A percentile compares a stretch with the other conserved stretches of the same genome.
Evolutionary conservation across 495 filamentous ascomycete species (phyloP).

Genomic region (Aspergillus haitiensis): DNA sequence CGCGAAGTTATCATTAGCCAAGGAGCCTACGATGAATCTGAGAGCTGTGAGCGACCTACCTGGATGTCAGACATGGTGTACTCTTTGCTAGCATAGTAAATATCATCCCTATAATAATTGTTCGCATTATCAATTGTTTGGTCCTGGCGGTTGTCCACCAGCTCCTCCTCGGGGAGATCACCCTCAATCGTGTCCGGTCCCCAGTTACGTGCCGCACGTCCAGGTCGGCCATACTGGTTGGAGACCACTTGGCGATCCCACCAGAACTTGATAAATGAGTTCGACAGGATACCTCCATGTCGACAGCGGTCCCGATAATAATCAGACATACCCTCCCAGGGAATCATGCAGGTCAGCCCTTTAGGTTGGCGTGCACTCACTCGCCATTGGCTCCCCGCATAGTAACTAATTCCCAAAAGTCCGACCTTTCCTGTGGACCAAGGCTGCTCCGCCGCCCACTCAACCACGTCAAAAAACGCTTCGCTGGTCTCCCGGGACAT

Average conservation of each 20-base stretch:
- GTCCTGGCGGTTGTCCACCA: conserved; percentile 61
- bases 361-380: conserved; percentile 61
- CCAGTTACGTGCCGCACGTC: conserved; percentile 37
- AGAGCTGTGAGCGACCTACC: conserved; percentile 28
- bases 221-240: conserved; percentile 63
- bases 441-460: conserved; percentile 60
- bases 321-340: conserved; percentile 71
- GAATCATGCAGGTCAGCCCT: conserved; percentile 59
- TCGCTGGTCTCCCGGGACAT: conserved; percentile 60
- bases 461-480: conserved; percentile 61
- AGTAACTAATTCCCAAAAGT: conserved; percentile 62
- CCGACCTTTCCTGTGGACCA: conserved; percentile 65
- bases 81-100: conserved; percentile 60
- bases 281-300: conserved; percentile 65
- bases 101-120: conserved; percentile 57
- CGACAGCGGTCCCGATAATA: conserved; percentile 63
- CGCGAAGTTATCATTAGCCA: not conserved
- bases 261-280: conserved; percentile 64
- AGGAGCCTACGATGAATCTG: not conserved
- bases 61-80: conserved; percentile 62
- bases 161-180: conserved; percentile 53
- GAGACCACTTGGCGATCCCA: conserved; percentile 61
- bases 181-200: conserved; percentile 63
- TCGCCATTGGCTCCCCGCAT: conserved; percentile 63
- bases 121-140: conserved; percentile 59